Conservation (phyloP, 176 grass and related monocot genomes). For the Elymus sibiricus region DNA sequence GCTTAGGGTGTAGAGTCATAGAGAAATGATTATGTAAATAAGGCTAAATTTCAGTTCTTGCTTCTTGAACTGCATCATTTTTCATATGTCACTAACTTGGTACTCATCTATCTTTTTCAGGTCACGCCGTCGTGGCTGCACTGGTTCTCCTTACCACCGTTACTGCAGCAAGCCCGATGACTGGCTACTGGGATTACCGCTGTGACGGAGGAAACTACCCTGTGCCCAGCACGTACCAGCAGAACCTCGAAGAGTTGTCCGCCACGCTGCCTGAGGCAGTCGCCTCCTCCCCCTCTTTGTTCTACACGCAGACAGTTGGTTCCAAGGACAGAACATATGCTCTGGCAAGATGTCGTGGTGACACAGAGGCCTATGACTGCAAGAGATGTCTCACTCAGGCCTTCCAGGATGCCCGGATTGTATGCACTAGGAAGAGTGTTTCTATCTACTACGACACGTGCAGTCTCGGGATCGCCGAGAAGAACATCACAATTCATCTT, state of each 20-base stretch:
- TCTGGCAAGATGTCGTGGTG: neutral
- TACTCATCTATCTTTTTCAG: neutral
- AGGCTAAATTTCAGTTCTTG: too few relatives aligned
- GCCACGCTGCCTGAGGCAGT: fast-evolving
- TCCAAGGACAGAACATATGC: neutral
- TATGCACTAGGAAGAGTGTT: neutral
- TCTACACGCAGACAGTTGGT: neutral
- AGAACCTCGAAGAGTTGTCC: neutral
- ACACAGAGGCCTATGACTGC: neutral
- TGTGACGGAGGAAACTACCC: neutral
- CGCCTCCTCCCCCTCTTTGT: neutral
- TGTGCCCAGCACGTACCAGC: neutral
- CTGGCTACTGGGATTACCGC: neutral
- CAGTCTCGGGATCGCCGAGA: neutral
- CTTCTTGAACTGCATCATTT: too few relatives aligned
- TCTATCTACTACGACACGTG: neutral
- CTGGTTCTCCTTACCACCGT: neutral
- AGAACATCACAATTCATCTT: neutral
- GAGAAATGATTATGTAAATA: too few relatives aligned
- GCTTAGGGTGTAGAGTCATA: too few relatives aligned
- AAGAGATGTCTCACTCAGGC: neutral
- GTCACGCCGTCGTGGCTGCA: neutral
- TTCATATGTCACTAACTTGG: too few relatives aligned
- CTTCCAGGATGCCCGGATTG: neutral
- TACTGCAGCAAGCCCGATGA: neutral